Percentiles rank a stretch among this genome's conserved stretches.
Evolutionary conservation across 352 stramenopile species (phyloP).

Genomic region (Detonula confervacea): DNA sequence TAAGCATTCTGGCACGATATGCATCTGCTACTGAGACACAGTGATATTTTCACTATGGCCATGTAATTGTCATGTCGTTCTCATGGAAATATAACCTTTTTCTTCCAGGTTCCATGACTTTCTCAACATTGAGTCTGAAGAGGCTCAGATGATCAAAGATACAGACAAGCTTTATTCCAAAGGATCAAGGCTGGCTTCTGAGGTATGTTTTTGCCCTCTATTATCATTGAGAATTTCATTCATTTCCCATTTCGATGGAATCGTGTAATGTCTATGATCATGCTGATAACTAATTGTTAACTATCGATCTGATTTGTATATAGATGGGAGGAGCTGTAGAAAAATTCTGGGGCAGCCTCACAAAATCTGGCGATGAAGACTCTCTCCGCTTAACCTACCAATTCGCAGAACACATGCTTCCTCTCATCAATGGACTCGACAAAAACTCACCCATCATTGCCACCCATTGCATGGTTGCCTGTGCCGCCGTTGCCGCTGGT

Average conservation of each 20-base stretch:
- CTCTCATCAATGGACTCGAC: constrained; percentile 77
- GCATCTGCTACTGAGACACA: too few relatives aligned
- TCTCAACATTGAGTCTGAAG: constrained; percentile 85
- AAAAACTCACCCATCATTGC: constrained; percentile 85
- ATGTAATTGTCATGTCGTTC: too few relatives aligned
- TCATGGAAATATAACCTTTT: too few relatives aligned
- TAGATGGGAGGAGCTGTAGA: constrained; percentile 78
- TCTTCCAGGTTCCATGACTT: constrained; percentile 90
- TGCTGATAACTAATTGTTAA: constrained; percentile 3
- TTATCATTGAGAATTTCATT: background rate
- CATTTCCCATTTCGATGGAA: background rate
- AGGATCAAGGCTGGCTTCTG: constrained; percentile 81
- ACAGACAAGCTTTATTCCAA: constrained; percentile 85
- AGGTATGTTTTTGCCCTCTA: constrained; percentile 51
- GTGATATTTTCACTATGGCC: too few relatives aligned
- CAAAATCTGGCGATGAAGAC: constrained; percentile 81
- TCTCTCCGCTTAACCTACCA: constrained; percentile 81
- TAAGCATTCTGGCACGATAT: too few relatives aligned
- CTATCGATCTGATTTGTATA: background rate
- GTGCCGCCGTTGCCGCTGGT: constrained; percentile 77
- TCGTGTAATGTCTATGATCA: constrained; percentile 5
- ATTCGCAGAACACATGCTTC: constrained; percentile 80
- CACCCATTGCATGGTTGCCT: constrained; percentile 83
- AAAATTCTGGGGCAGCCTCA: constrained; percentile 79
- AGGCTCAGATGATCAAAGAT: constrained; percentile 84